Evolutionary conservation across 805 yeast genomes (phyloP).

Genomic region (Candida endomychidarum): DNA sequence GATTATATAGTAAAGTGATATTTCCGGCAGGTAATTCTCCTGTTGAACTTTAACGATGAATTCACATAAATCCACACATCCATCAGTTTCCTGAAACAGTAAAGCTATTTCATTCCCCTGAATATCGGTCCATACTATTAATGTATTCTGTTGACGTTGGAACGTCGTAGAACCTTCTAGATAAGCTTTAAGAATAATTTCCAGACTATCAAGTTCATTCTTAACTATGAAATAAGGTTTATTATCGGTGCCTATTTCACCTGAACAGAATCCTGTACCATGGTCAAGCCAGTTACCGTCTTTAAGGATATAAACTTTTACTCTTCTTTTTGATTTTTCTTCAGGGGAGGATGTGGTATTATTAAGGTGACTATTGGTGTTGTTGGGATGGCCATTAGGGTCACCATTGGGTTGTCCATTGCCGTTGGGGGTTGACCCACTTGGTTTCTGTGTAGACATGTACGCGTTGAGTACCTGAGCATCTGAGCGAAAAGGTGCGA

Average conservation of each 20-base stretch:
- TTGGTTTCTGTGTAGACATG: too few relatives aligned
- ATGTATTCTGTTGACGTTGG: conserved; percentile 91
- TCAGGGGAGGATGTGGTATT: too few relatives aligned
- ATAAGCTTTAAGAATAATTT: conserved; percentile 59
- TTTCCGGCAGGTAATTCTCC: conserved; percentile 53
- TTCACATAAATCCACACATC: conserved; percentile 81
- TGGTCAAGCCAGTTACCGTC: conserved; percentile 87
- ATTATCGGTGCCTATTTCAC: conserved; percentile 46
- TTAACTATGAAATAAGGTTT: conserved; percentile 68
- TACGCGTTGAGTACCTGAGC: too few relatives aligned
- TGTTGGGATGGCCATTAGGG: too few relatives aligned
- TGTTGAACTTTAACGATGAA: conserved; percentile 71
- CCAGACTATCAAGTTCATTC: conserved; percentile 62
- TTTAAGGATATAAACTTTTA: conserved; percentile 82
- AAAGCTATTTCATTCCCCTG: conserved; percentile 77
- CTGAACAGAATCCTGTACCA: conserved; percentile 89
- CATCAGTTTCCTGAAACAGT: conserved; percentile 88
- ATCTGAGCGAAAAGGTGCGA: too few relatives aligned
- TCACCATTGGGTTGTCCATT: background rate
- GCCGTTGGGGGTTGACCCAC: too few relatives aligned
- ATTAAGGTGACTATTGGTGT: too few relatives aligned
- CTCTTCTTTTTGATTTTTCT: conserved; percentile 57
- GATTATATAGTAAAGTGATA: conserved; percentile 66
- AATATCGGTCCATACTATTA: conserved; percentile 90
- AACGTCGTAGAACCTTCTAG: conserved; percentile 79